Percentiles rank a stretch among this genome's conserved stretches.
Conservation (phyloP, 352 stramenopile species). For the Phytophthora hybrid region DNA sequence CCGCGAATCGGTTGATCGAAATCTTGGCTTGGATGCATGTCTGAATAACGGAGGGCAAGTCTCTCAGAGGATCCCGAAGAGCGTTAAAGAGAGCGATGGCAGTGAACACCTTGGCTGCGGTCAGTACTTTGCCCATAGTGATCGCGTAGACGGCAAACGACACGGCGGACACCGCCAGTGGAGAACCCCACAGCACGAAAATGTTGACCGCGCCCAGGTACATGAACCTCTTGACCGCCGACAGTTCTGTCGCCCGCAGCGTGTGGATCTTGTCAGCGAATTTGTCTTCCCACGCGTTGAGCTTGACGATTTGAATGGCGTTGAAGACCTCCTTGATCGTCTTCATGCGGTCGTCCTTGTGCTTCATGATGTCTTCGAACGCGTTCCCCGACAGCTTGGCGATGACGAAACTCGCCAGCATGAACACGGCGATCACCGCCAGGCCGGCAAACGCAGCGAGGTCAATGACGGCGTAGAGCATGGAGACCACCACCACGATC, state of each 20-base stretch:
- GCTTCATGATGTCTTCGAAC: slow-evolving; percentile 83
- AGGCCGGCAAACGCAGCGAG: slow-evolving; percentile 57
- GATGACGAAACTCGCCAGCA: slow-evolving; percentile 63
- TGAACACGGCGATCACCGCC: slow-evolving; percentile 38
- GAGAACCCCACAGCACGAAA: slow-evolving; percentile 60
- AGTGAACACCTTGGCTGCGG: slow-evolving; percentile 63
- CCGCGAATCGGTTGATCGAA: slow-evolving; percentile 43
- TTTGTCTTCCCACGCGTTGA: slow-evolving; percentile 92
- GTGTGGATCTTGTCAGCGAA: slow-evolving; percentile 87
- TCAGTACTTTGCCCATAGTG: slow-evolving; percentile 46
- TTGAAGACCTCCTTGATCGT: slow-evolving; percentile 92
- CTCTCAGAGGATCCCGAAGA: slow-evolving; percentile 47
- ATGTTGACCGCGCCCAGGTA: slow-evolving; percentile 62
- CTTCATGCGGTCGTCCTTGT: slow-evolving; percentile 91
- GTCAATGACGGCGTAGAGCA: slow-evolving; percentile 55
- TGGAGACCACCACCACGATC: slow-evolving; percentile 31
- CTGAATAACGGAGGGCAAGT: slow-evolving; percentile 49
- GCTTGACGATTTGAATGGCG: slow-evolving; percentile 96
- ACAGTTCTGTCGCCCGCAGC: slow-evolving; percentile 80
- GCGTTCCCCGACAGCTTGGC: slow-evolving; percentile 53
- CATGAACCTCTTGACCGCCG: slow-evolving; percentile 67
- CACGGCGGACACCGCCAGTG: slow-evolving; percentile 51
- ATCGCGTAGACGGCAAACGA: slow-evolving; percentile 63
- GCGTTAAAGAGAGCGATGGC: slow-evolving; percentile 61
- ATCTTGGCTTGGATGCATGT: slow-evolving; percentile 51